These are phyloP conservation scores for Neurospora sp. DNA, from an alignment of 2,329 filamentous ascomycete genomes.

Conservation along the genomic window DNA sequence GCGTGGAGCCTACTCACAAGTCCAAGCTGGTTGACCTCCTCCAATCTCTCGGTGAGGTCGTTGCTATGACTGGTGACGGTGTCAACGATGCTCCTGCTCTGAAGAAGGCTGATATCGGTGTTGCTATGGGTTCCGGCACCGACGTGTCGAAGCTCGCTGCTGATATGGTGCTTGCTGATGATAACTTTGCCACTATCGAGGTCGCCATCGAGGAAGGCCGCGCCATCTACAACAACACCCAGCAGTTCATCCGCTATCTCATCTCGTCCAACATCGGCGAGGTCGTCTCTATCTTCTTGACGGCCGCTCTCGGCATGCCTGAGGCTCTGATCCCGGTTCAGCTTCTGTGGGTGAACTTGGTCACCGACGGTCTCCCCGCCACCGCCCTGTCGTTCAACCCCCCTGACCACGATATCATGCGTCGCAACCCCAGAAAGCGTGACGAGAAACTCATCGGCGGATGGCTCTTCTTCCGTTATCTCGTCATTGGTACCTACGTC, in stretches of 20 bases:
- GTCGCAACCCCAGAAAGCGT: conserved; percentile 77
- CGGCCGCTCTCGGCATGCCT: conserved; percentile 91
- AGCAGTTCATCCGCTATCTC: conserved; percentile 97
- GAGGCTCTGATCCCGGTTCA: conserved; percentile 96
- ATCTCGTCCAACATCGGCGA: conserved; percentile 99
- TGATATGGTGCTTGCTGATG: conserved; percentile 96
- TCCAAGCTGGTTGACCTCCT: conserved; percentile 95
- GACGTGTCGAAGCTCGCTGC: conserved; percentile 94
- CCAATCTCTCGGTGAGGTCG: conserved; percentile 85
- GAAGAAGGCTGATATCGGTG: conserved; percentile 98
- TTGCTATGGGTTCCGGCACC: conserved; percentile 96
- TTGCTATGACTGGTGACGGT: conserved; percentile 98
- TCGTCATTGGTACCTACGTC: conserved; percentile 92
- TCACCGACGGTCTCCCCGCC: conserved; percentile 92
- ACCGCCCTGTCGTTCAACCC: conserved; percentile 98
- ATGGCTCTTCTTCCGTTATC: conserved; percentile 96
- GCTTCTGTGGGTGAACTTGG: conserved; percentile 96
- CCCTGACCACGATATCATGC: conserved; percentile 97
- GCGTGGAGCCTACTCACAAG: conserved; percentile 93
- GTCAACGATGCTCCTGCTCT: conserved; percentile 96
- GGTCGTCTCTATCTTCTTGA: conserved; percentile 97
- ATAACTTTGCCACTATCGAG: conserved; percentile 98
- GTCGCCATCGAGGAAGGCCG: conserved; percentile 92
- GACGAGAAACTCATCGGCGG: conserved; percentile 87
- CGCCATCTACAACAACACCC: conserved; percentile 99